Conservation (phyloP, 371 early-diverging fungal genomes). For the Mortierella sp. region DNA sequence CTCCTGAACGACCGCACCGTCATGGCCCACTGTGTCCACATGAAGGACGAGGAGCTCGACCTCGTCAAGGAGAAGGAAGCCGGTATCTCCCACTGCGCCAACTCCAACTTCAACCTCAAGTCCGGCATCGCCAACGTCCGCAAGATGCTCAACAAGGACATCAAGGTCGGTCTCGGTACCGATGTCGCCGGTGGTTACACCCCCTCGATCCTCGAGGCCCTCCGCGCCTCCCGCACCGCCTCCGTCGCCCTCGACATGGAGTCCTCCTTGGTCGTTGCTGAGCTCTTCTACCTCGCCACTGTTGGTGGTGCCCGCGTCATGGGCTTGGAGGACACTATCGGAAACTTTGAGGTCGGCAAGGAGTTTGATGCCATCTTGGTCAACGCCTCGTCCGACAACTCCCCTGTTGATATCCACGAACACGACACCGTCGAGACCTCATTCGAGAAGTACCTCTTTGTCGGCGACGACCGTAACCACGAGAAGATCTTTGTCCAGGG, state of each 20-base stretch:
- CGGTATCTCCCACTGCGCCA: slow-evolving; percentile 93
- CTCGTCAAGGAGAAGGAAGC: slow-evolving; percentile 72
- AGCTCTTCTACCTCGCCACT: slow-evolving; percentile 90
- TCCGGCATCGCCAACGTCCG: slow-evolving; percentile 91
- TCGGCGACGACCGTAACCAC: slow-evolving; percentile 52
- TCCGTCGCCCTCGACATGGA: slow-evolving; percentile 63
- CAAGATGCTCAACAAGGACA: slow-evolving; percentile 72
- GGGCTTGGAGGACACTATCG: slow-evolving; percentile 78
- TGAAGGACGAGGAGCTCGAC: slow-evolving; percentile 78
- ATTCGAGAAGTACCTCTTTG: slow-evolving; percentile 40
- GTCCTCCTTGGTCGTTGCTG: slow-evolving; percentile 67
- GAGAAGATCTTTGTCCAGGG: slow-evolving; percentile 52
- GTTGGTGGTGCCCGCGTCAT: slow-evolving; percentile 91
- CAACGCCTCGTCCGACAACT: slow-evolving; percentile 62
- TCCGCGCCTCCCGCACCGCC: slow-evolving; percentile 85
- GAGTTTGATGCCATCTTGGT: slow-evolving; percentile 93
- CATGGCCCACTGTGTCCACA: slow-evolving; percentile 95
- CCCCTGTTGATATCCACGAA: slow-evolving; percentile 68
- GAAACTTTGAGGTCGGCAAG: slow-evolving; percentile 87
- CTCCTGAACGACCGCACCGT: slow-evolving; percentile 79
- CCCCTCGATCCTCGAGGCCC: slow-evolving; percentile 87
- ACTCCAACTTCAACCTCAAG: slow-evolving; percentile 88
- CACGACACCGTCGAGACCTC: slow-evolving; percentile 55
- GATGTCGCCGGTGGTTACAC: slow-evolving; percentile 93
- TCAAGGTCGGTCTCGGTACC: slow-evolving; percentile 92